Base-by-base conservation (phyloP, 2,329 filamentous ascomycete genomes). In the Talaromyces sp. region DNA sequence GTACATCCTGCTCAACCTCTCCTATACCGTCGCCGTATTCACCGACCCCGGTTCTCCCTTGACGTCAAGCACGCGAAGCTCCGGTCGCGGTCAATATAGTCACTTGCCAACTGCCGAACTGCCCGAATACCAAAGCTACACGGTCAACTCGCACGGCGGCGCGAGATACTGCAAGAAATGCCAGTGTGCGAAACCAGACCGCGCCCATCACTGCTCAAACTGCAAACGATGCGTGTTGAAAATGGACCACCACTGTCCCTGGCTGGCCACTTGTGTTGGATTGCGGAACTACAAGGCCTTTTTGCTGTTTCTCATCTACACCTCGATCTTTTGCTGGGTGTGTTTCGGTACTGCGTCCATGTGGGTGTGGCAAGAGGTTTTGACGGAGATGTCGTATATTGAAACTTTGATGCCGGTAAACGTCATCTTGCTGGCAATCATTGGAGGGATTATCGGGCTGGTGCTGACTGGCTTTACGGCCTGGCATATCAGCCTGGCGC, bases 211-310 rank as follows among this genome's bases (percentile, higher is more conserved):
- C 80, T 99, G 95, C 82, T 96, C 92, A 11, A 96, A 92, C 4
- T 99, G 95, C 78, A 87, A 89, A 67, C 89, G 90, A 71, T 99
- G 95, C 75, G 93, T 99, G 28, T 82, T 99, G 75, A 99, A 99
- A 82, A 99, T 99, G 95, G 95, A 99, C 73, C 95, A 99, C 75
- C 95, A 99, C 79, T 99, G 95, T 74, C 95, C 95, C 17, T 99
- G 95, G 95, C 84, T 99, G 56, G 93, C 95, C 30, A 96, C 92
- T 4, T 99, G 95, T 75, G 90, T 99, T 63, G 95, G 95, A 22
- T 81, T 99, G 65, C 87, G 86, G 71, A 99, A 99, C 77, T 96
- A 97, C 82, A 99, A 99, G 78, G 84, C 93, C 0, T 99, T 99
- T 73, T 75, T 99, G 58, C 83, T 98, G 3, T 99, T 98, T 74